Percentiles rank a stretch among this genome's conserved stretches.
These are phyloP conservation scores for Fraxinus floribunda DNA, from an alignment of 305 asterid species.

Conservation along the genomic window DNA sequence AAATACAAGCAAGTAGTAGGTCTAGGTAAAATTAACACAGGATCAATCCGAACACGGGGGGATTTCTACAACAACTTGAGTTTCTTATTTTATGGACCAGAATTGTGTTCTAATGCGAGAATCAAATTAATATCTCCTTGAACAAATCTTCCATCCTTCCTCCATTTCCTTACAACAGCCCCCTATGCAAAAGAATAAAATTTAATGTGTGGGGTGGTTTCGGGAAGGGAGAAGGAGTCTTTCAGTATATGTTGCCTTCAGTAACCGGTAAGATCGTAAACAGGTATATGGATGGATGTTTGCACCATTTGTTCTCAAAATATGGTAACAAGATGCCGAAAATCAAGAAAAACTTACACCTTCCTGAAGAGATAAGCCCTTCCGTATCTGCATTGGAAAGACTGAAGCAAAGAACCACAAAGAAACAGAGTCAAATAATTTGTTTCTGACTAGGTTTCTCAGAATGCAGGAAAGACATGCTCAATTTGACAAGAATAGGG, in stretches of 20 bases:
- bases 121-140: background rate
- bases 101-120: background rate
- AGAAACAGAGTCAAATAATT: constrained; percentile 26
- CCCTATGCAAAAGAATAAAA: background rate
- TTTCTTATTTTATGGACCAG: background rate
- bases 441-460: constrained; percentile 5
- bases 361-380: constrained; percentile 90
- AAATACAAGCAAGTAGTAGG: background rate
- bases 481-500: background rate
- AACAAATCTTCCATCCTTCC: background rate
- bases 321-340: constrained; percentile 19
- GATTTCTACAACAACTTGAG: background rate
- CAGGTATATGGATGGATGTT: background rate
- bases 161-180: background rate
- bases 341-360: constrained; percentile 68
- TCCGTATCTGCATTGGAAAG: constrained; percentile 80
- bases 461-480: background rate
- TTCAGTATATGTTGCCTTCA: constrained; percentile 17
- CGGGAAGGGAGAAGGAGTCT: background rate
- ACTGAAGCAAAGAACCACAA: constrained; percentile 48
- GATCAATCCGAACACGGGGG: background rate
- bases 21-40: background rate
- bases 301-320: constrained; percentile 12
- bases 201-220: background rate
- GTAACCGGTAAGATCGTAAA: background rate